Evolutionary conservation across 352 stramenopile species (phyloP).

Genomic region (Globisporangium acanthophoron): DNA sequence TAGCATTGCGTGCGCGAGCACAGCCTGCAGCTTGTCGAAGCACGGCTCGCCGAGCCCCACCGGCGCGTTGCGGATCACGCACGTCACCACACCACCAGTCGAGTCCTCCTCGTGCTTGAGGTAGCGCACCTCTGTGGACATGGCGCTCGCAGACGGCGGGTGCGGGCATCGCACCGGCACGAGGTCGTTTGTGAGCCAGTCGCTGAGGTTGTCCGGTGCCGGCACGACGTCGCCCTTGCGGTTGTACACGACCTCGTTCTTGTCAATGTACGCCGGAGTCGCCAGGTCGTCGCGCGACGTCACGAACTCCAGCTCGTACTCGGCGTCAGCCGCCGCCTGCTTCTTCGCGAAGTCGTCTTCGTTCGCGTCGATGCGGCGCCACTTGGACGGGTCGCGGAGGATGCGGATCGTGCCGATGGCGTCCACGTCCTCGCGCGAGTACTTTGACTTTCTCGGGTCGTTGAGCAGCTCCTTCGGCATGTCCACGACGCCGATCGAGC

Average conservation of each 20-base stretch:
- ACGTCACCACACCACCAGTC: constrained; percentile 94
- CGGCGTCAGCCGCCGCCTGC: constrained; percentile 56
- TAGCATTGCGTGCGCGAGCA: constrained; percentile 98
- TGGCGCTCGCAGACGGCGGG: constrained; percentile 87
- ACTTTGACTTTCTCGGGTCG: constrained; percentile 54
- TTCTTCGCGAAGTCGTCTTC: constrained; percentile 29
- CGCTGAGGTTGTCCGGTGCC: constrained; percentile 41
- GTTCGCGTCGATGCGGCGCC: constrained; percentile 34
- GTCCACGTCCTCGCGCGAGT: constrained; percentile 85
- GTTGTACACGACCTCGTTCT: constrained; percentile 89
- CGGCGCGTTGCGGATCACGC: constrained; percentile 95
- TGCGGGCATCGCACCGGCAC: constrained; percentile 94
- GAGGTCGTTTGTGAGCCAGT: constrained; percentile 80
- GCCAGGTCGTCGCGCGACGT: constrained; percentile 39
- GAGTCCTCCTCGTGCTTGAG: constrained; percentile 89
- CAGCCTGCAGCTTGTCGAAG: constrained; percentile 99
- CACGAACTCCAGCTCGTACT: constrained; percentile 76
- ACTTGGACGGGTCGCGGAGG: constrained; percentile 62
- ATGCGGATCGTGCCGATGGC: constrained; percentile 76
- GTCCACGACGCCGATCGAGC: constrained; percentile 75
- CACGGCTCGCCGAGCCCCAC: constrained; percentile 96
- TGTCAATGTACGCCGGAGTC: constrained; percentile 90
- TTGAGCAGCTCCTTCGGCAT: constrained; percentile 76
- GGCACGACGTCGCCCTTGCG: constrained; percentile 61
- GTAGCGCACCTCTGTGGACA: constrained; percentile 94